Evolutionary conservation across 352 stramenopile genomes (phyloP).

Genomic region (Globisporangium spiculum): DNA sequence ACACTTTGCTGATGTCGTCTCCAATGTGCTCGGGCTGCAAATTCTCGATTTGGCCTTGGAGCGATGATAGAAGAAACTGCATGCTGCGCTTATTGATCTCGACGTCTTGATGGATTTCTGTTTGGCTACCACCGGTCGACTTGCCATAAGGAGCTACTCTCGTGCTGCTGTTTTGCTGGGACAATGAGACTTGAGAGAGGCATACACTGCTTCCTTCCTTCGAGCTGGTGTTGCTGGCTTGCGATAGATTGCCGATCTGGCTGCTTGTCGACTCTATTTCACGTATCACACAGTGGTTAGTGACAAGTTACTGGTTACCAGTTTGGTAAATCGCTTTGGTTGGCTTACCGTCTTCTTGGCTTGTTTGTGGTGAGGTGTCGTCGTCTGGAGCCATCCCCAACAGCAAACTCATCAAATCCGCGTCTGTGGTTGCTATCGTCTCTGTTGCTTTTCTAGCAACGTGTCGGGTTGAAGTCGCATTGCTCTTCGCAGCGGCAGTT

Average conservation of each 20-base stretch:
- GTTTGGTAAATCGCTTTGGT: too few relatives aligned
- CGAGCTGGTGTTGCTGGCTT: not conserved
- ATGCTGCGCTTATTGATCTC: not conserved
- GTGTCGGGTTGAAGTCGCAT: not conserved
- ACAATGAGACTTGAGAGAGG: not conserved
- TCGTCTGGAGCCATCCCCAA: slow-evolving; percentile 2
- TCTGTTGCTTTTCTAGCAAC: not conserved
- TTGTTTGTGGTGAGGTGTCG: slow-evolving; percentile 10
- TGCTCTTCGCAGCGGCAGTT: not conserved
- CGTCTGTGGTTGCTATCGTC: not conserved
- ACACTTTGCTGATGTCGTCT: slow-evolving; percentile 1
- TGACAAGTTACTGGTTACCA: not conserved
- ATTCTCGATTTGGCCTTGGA: slow-evolving; percentile 11
- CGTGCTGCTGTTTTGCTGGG: not conserved
- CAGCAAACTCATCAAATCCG: slow-evolving; percentile 5
- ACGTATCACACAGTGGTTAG: not conserved
- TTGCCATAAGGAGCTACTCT: slow-evolving; percentile 3
- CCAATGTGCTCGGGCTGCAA: slow-evolving; percentile 12
- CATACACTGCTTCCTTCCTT: not conserved
- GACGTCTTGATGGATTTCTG: not conserved
- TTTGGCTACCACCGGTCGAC: not conserved
- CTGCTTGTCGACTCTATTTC: not conserved
- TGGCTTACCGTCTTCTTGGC: slow-evolving; percentile 12
- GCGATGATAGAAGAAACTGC: slow-evolving; percentile 7
- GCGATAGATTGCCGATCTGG: not conserved